phyloP scores from a whole-genome alignment of 2,329 filamentous ascomycete genomes.

The Cladosporium oxysporum region DNA sequence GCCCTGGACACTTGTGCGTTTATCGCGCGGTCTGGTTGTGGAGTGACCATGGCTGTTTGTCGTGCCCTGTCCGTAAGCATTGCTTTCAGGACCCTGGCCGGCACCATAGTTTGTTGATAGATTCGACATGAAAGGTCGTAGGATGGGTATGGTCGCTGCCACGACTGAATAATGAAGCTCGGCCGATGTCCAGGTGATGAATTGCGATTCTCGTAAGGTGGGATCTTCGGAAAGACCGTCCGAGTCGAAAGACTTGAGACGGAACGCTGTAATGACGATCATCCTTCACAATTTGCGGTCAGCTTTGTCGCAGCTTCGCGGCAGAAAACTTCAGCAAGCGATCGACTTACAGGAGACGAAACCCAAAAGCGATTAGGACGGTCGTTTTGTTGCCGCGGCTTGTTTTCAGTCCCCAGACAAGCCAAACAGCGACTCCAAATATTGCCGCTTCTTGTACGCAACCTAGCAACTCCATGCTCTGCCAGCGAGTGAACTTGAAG shows the following conservation, averaged over 20 bases:
- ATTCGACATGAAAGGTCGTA: conserved; percentile 22
- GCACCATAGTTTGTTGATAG: conserved; percentile 22
- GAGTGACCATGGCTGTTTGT: not conserved
- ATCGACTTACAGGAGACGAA: conserved; percentile 14
- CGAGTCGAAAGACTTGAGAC: not conserved
- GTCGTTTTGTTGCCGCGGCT: conserved; percentile 9
- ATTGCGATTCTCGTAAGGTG: conserved; percentile 18
- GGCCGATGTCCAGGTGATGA: conserved; percentile 24
- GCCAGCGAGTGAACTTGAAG: not conserved
- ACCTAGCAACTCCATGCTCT: not conserved
- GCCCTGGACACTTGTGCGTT: not conserved
- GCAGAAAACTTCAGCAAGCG: not conserved
- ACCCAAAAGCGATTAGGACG: conserved; percentile 20
- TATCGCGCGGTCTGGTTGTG: not conserved
- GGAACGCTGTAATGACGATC: not conserved
- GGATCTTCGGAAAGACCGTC: conserved; percentile 12
- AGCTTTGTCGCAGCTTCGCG: not conserved
- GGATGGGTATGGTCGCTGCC: conserved; percentile 23
- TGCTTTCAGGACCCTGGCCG: not conserved
- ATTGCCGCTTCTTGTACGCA: conserved; percentile 8
- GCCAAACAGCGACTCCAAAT: conserved; percentile 13
- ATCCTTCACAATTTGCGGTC: not conserved
- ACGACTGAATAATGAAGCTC: conserved; percentile 24
- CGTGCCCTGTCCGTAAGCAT: not conserved
- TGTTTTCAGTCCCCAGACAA: conserved; percentile 20